phyloP scores from a whole-genome alignment of 768 basidiomycete genomes.

The Kwoniella dendrophila region DNA sequence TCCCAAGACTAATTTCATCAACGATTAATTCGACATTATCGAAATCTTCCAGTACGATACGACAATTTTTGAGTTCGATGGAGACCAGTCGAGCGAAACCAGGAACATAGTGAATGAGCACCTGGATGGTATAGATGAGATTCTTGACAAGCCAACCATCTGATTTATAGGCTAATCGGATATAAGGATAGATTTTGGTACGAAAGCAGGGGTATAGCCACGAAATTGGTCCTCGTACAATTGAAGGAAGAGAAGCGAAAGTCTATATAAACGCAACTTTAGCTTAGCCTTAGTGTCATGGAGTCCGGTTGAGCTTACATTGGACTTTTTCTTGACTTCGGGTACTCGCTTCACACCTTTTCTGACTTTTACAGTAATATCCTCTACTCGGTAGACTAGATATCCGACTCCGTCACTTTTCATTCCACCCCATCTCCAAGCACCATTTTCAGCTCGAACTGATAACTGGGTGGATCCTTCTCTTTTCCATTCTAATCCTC shows the following conservation, averaged over 20 bases:
- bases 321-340: not conserved
- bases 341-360: not conserved
- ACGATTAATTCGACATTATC: constrained; percentile 23
- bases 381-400: constrained; percentile 37
- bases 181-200: too few species aligned
- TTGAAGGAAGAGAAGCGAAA: too few species aligned
- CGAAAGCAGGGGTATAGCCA: too few species aligned
- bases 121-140: constrained; percentile 21
- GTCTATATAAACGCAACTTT: too few species aligned
- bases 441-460: constrained; percentile 34
- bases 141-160: not conserved
- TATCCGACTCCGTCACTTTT: constrained; percentile 29
- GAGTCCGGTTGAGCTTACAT: not conserved
- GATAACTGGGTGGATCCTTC: not conserved
- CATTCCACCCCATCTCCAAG: constrained; percentile 37
- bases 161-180: not conserved
- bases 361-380: constrained; percentile 24
- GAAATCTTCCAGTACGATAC: constrained; percentile 26
- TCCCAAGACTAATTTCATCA: constrained; percentile 20
- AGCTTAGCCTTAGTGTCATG: too few species aligned
- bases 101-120: constrained; percentile 41
- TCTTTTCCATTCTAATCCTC: constrained; percentile 48
- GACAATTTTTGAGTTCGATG: constrained; percentile 22
- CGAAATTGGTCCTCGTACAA: too few species aligned
- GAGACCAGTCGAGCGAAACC: constrained; percentile 30